Evolutionary conservation across 192 early-diverging fungal genomes (phyloP).

Genomic region (Entrophospora sp.): DNA sequence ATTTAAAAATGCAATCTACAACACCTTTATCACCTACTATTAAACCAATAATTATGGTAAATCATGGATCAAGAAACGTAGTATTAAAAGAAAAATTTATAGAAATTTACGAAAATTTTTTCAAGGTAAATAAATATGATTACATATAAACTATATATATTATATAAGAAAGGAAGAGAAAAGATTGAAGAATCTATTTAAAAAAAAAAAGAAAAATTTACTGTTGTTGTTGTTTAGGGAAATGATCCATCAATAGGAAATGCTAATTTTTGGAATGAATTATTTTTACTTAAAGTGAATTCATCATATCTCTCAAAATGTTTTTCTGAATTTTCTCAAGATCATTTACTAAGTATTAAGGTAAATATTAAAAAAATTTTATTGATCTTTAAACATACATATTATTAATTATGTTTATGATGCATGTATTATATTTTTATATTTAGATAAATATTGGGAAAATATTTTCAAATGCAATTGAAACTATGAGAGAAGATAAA

Average conservation of each 20-base stretch:
- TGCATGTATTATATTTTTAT: not conserved
- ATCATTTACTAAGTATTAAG: conserved; percentile 33
- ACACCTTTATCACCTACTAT: no score
- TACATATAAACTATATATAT: no score
- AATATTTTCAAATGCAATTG: conserved; percentile 37
- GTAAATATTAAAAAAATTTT: not conserved
- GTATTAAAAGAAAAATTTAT: conserved; percentile 47
- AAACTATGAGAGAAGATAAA: conserved; percentile 27
- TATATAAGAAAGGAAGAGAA: no score
- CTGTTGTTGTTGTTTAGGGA: conserved; percentile 22
- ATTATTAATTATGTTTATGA: not conserved
- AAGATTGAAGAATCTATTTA: not conserved
- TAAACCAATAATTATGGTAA: no score
- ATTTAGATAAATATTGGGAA: conserved; percentile 26
- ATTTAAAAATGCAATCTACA: no score
- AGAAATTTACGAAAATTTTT: conserved; percentile 36
- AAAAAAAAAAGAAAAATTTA: not conserved
- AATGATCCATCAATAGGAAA: conserved; percentile 36
- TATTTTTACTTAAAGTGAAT: conserved; percentile 42
- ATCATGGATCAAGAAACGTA: conserved; percentile 29
- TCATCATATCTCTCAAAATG: conserved; percentile 26
- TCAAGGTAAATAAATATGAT: conserved; percentile 28
- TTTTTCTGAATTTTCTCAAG: conserved; percentile 32
- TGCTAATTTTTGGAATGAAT: conserved; percentile 37
- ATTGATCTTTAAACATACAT: not conserved